These are phyloP conservation scores for Phytopythium kandeliae DNA, from an alignment of 352 stramenopile genomes.

Conservation along the genomic window DNA sequence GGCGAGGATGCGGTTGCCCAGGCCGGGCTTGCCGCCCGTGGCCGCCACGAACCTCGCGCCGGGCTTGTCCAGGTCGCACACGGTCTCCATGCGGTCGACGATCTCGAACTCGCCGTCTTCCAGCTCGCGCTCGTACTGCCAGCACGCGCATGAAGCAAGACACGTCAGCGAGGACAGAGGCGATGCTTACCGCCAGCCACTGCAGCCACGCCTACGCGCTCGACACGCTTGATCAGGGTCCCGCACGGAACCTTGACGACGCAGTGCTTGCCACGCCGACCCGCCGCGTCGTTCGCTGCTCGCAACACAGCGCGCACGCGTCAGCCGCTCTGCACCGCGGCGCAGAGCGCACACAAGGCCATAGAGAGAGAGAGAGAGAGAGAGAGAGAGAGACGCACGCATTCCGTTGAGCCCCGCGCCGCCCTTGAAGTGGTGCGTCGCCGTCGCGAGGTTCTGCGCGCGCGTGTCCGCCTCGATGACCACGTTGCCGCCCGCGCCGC, in stretches of 20 bases:
- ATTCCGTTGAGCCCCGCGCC: constrained; percentile 77
- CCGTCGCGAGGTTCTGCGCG: constrained; percentile 80
- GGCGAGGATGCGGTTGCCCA: constrained; percentile 82
- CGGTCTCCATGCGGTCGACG: constrained; percentile 68
- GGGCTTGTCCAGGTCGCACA: constrained; percentile 73
- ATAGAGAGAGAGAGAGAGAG: too few relatives aligned
- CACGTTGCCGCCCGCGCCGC: constrained; percentile 77
- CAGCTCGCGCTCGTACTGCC: constrained; percentile 62
- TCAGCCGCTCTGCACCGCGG: too few relatives aligned
- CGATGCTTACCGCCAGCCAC: neutral
- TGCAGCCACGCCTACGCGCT: constrained; percentile 40
- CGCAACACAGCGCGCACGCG: too few relatives aligned
- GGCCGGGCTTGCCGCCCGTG: constrained; percentile 72
- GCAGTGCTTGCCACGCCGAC: constrained; percentile 73
- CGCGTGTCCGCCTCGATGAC: constrained; percentile 64
- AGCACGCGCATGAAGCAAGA: neutral
- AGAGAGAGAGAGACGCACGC: constrained; percentile 41
- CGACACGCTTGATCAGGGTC: constrained; percentile 84
- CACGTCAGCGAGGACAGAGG: neutral
- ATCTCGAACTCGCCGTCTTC: constrained; percentile 78
- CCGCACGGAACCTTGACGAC: constrained; percentile 80
- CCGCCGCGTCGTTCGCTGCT: constrained; percentile 73
- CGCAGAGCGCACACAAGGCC: too few relatives aligned
- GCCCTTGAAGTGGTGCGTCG: constrained; percentile 82
- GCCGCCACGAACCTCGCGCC: constrained; percentile 70